Conservation (phyloP, 805 yeast genomes). For the Yamadazyma scolyti region DNA sequence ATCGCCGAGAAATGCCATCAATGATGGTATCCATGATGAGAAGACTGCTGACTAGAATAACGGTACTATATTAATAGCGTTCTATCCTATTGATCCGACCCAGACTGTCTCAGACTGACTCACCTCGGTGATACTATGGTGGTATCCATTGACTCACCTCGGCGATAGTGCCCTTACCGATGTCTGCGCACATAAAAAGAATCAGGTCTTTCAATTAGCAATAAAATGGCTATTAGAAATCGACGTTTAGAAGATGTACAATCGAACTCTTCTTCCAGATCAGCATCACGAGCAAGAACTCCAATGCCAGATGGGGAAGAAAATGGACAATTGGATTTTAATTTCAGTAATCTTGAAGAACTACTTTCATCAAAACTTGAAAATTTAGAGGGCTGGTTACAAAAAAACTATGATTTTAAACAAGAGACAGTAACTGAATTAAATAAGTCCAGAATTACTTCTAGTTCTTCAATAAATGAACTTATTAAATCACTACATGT, state of each 20-base stretch:
- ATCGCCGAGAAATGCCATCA: no score
- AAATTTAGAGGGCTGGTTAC: slow-evolving; percentile 19
- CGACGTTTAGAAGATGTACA: no score
- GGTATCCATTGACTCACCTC: no score
- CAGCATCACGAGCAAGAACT: slow-evolving; percentile 30
- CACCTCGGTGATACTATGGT: no score
- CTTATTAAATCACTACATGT: slow-evolving; percentile 39
- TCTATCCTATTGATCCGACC: no score
- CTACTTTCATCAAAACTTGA: slow-evolving; percentile 28
- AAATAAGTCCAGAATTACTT: slow-evolving; percentile 33
- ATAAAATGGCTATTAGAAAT: no score
- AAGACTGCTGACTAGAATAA: no score
- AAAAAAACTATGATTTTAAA: slow-evolving; percentile 15
- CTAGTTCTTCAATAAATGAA: slow-evolving; percentile 40
- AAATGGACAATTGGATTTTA: slow-evolving; percentile 32
- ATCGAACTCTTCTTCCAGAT: slow-evolving; percentile 30
- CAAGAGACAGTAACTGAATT: slow-evolving; percentile 27
- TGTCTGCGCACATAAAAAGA: not conserved
- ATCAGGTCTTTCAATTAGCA: not conserved
- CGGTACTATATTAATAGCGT: no score
- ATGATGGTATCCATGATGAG: no score
- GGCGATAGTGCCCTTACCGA: no score
- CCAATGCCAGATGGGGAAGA: slow-evolving; percentile 35
- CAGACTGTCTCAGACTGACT: no score
- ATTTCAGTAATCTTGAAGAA: slow-evolving; percentile 32